Percentiles rank a stretch among this genome's conserved stretches.
Conservation (phyloP, 2,329 filamentous ascomycete genomes). For the Coccinonectria pachysandricola region DNA sequence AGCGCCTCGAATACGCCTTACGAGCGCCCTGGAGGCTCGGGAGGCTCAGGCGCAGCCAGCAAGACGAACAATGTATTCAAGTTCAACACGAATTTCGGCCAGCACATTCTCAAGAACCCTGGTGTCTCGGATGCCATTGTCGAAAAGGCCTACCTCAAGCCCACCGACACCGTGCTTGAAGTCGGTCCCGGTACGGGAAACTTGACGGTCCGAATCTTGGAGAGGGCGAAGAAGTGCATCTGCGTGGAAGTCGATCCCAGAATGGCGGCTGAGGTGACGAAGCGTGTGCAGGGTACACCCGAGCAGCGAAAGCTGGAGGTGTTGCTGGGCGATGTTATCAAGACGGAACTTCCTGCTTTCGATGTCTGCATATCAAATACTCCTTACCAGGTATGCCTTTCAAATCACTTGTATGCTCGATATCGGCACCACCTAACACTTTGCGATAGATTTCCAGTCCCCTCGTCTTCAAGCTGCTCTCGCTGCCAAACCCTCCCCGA, state of each 20-base stretch:
- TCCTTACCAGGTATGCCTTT: constrained; percentile 46
- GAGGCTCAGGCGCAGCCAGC: constrained; percentile 10
- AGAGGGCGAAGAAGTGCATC: constrained; percentile 71
- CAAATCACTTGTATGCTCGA: not conserved
- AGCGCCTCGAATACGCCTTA: constrained; percentile 33
- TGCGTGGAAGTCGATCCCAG: constrained; percentile 89
- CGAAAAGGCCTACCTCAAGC: constrained; percentile 76
- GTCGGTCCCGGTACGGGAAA: constrained; percentile 86
- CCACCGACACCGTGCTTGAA: constrained; percentile 83
- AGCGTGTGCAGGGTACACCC: constrained; percentile 84
- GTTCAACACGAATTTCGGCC: constrained; percentile 83
- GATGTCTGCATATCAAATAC: constrained; percentile 70
- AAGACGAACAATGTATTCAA: constrained; percentile 91
- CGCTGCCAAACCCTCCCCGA: constrained; percentile 70
- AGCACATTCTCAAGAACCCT: constrained; percentile 87
- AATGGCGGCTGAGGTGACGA: constrained; percentile 93
- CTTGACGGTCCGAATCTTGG: constrained; percentile 78
- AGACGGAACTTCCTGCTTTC: constrained; percentile 65
- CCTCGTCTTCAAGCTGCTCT: constrained; percentile 80
- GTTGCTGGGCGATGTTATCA: constrained; percentile 78
- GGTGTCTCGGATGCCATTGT: constrained; percentile 65
- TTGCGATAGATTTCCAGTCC: constrained; percentile 68
- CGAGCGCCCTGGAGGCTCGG: constrained; percentile 25
- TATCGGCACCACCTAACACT: not conserved
- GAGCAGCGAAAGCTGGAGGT: constrained; percentile 78